Evolutionary conservation across 768 basidiomycete genomes (phyloP).

Genomic region (Rhodotorula paludigena): DNA sequence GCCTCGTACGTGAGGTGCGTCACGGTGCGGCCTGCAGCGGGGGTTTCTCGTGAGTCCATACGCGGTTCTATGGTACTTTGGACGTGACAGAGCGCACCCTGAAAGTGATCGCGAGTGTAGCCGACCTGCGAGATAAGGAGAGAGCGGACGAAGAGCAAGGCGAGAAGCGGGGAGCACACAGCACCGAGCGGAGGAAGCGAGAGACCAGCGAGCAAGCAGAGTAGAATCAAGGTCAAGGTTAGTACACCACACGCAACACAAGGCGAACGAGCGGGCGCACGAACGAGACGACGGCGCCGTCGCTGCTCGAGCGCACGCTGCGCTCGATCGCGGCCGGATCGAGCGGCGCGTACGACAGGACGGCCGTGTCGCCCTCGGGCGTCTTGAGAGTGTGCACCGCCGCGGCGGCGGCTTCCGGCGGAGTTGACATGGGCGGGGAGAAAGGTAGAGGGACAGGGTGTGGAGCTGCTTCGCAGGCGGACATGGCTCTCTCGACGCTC

Average conservation of each 20-base stretch:
- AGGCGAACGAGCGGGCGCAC: constrained; percentile 40
- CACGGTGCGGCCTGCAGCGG: constrained; percentile 37
- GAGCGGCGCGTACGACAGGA: constrained; percentile 60
- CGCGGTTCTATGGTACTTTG: no score
- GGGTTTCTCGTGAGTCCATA: no score
- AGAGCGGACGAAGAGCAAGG: no score
- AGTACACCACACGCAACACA: rapidly evolving
- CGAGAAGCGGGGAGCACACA: no score
- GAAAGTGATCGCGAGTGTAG: constrained; percentile 77
- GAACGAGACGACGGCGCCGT: constrained; percentile 71
- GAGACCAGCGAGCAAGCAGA: no score
- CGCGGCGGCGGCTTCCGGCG: no score
- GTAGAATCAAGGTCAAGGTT: no score
- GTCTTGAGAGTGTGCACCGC: constrained; percentile 37
- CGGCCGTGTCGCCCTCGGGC: constrained; percentile 54
- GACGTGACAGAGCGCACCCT: constrained; percentile 53
- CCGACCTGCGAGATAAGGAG: constrained; percentile 51
- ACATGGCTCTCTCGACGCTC: not conserved
- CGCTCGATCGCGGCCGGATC: constrained; percentile 58
- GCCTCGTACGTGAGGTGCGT: constrained; percentile 42
- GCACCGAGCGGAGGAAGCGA: no score
- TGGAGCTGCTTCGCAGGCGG: no score
- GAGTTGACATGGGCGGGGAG: not conserved
- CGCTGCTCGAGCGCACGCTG: constrained; percentile 60
- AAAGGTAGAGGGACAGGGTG: not conserved